Evolutionary conservation across 225 moss, liverwort and hornwort species (phyloP), one percentile per base, ranked within the genome.

Genomic region (Pseudisothecium myosuroides): DNA sequence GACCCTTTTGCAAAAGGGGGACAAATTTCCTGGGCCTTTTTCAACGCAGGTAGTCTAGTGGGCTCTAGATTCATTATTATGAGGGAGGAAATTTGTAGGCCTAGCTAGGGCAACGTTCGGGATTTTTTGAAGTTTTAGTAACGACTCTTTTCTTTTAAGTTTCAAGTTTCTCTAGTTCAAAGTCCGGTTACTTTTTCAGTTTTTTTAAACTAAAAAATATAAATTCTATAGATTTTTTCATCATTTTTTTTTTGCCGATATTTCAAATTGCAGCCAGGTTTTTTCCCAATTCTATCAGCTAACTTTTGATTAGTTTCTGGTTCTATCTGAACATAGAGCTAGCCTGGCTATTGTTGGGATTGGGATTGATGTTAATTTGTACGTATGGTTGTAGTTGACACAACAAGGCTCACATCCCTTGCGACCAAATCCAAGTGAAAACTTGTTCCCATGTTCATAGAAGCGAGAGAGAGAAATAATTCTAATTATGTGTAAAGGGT

Each of bases 391-490:
- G 39, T 0, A 41, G 1, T 69, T 71, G 15, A 5, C 4, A 14
- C 24, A 39, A 39, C 8, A 41, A 69, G 24, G 24, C 24, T 23
- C n/a, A 0, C 1, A 68, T 39, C 7, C n/a, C 14, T 68, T 68
- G 68, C 0, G 0, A 39, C 39, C 39, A 39, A 69, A 69, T 1
- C 7, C 14, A 7, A 7, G 23, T 39, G 4, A 2, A 69, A 23
- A 12, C 2, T 22, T 68, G 4, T 7, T 39, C 12, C 0, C 2
- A 0, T 1, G 4, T 0, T 37, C 20, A 6, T 11, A 36, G 20
- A n/a, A n/a, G 10, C 11, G 12, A 37, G 4, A 66, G 20, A 67
- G 11, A 63, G 1, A 36, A 20, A 65, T 34, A 65, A 67, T 6
- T 67, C 11, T 3, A 22, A 22, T 0, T 1, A 0, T 12, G 6